These are phyloP conservation scores for Epichloe uncinata DNA, from an alignment of 2,329 filamentous ascomycete species.

Conservation along the genomic window DNA sequence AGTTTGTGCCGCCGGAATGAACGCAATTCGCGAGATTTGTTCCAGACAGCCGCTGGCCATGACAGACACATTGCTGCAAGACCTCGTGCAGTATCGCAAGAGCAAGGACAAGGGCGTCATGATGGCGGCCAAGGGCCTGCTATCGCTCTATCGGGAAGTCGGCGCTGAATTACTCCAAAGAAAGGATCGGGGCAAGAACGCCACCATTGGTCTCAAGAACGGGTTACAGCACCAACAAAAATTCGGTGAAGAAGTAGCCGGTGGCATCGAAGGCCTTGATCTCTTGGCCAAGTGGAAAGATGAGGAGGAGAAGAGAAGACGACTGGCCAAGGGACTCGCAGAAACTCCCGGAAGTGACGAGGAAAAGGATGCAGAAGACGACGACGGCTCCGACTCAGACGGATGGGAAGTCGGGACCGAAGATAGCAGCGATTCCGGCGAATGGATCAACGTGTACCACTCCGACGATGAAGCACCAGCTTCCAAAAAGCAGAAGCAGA, in stretches of 20 bases:
- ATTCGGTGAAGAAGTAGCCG: constrained; percentile 70
- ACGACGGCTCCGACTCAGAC: constrained; percentile 37
- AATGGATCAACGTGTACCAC: constrained; percentile 88
- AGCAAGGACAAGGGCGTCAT: constrained; percentile 98
- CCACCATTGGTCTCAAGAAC: constrained; percentile 64
- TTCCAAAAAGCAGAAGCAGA: constrained; percentile 29
- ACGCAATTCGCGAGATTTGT: constrained; percentile 90
- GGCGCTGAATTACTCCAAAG: constrained; percentile 80
- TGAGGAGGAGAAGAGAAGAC: constrained; percentile 66
- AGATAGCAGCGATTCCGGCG: constrained; percentile 58
- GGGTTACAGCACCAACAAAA: constrained; percentile 64
- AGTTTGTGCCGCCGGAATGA: constrained; percentile 82
- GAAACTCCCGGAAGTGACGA: constrained; percentile 49
- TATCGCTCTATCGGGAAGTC: constrained; percentile 84
- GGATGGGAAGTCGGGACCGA: constrained; percentile 50
- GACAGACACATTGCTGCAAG: constrained; percentile 88
- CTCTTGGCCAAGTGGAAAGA: constrained; percentile 88
- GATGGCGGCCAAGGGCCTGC: constrained; percentile 90
- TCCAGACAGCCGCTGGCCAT: constrained; percentile 89
- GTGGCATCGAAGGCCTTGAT: constrained; percentile 84
- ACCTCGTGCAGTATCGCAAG: constrained; percentile 89
- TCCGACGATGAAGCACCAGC: constrained; percentile 62
- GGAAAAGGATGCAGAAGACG: constrained; percentile 46
- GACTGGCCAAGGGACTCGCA: constrained; percentile 52
- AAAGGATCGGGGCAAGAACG: constrained; percentile 82